Conservation (phyloP, 495 filamentous ascomycete genomes). For the Acidiella bohemica region DNA sequence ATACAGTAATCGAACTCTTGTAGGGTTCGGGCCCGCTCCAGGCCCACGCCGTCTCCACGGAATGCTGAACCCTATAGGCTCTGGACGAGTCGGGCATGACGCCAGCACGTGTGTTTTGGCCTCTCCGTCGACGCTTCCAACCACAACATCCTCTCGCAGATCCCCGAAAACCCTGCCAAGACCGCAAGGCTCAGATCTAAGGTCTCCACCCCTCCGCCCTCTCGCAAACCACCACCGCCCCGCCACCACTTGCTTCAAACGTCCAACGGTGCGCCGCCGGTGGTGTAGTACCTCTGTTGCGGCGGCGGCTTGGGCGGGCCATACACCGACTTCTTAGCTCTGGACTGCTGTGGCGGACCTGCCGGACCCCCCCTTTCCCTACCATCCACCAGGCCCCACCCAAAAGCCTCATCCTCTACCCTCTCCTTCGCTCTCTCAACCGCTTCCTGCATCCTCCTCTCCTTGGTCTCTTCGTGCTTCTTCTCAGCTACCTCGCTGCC, state of each 20-base stretch:
- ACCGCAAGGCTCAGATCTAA: too few species aligned
- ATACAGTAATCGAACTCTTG: too few species aligned
- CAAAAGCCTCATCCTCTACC: neutral
- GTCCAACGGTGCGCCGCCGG: conserved; percentile 5
- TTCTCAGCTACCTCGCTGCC: conserved; percentile 10
- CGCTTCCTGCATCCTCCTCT: conserved; percentile 1
- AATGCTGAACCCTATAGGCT: too few species aligned
- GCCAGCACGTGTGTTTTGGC: too few species aligned
- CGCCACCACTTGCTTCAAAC: neutral
- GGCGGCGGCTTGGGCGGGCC: conserved; percentile 3
- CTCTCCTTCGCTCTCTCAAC: conserved; percentile 3
- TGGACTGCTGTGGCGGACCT: neutral
- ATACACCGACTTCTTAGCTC: neutral
- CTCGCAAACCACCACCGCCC: too few species aligned
- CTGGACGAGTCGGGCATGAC: too few species aligned
- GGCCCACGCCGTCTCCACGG: too few species aligned
- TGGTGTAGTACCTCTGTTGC: neutral
- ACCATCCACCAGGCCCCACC: conserved; percentile 1
- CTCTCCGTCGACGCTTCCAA: too few species aligned
- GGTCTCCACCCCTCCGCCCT: too few species aligned
- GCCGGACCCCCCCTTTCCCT: conserved; percentile 1
- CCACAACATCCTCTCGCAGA: too few species aligned
- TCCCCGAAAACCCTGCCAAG: too few species aligned
- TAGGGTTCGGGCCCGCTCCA: too few species aligned
- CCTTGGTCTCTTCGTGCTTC: conserved; percentile 13